phyloP scores from a whole-genome alignment of 2,329 filamentous ascomycete species.

The Fusarium goolgardi region DNA sequence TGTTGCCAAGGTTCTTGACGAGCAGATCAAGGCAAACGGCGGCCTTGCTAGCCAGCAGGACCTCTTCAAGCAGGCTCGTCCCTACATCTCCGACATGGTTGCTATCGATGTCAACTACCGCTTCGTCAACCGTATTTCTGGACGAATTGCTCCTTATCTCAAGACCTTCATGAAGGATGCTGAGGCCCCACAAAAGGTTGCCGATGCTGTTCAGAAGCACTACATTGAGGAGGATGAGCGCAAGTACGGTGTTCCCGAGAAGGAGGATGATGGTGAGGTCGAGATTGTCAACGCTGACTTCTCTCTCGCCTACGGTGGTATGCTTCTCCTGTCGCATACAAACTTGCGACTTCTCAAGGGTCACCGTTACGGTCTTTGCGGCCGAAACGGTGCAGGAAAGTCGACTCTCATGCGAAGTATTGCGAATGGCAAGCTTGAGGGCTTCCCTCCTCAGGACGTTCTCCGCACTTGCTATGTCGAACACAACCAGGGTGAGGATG shows the following conservation, averaged over 20 bases:
- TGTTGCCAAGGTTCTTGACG: constrained; percentile 78
- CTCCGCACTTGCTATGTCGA: constrained; percentile 98
- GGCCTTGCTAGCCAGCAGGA: constrained; percentile 70
- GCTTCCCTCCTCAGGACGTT: constrained; percentile 91
- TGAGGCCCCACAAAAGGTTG: constrained; percentile 71
- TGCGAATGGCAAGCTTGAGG: constrained; percentile 93
- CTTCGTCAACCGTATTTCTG: constrained; percentile 76
- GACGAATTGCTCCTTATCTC: constrained; percentile 79
- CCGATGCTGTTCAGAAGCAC: constrained; percentile 77
- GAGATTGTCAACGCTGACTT: constrained; percentile 99
- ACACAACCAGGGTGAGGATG: constrained; percentile 98
- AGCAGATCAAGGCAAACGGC: constrained; percentile 77
- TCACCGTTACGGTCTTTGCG: constrained; percentile 96
- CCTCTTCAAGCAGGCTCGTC: constrained; percentile 73
- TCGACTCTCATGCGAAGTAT: constrained; percentile 99
- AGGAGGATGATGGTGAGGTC: constrained; percentile 90
- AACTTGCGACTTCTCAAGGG: constrained; percentile 95
- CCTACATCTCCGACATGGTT: constrained; percentile 85
- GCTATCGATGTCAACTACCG: constrained; percentile 89
- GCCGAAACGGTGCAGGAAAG: constrained; percentile 96
- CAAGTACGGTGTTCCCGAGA: constrained; percentile 84
- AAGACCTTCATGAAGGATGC: constrained; percentile 73
- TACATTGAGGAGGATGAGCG: constrained; percentile 88
- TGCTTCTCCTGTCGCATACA: constrained; percentile 95
- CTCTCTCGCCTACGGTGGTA: constrained; percentile 96